These are phyloP conservation scores for Nemania sp. DNA, from an alignment of 2,329 filamentous ascomycete species.

Conservation along the genomic window DNA sequence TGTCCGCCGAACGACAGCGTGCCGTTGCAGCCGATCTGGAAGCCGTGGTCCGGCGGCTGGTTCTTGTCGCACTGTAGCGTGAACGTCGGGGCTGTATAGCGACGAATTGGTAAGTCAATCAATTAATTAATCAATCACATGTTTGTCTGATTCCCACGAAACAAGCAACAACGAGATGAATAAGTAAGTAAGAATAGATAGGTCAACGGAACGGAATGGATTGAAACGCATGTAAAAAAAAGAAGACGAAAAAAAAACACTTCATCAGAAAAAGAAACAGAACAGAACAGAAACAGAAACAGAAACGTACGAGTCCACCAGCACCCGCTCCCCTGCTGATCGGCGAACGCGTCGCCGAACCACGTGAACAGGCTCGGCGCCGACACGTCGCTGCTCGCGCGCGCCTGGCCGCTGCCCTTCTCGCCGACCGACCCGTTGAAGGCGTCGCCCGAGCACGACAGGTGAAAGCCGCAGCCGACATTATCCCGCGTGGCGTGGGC, in stretches of 20 bases:
- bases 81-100: constrained; percentile 59
- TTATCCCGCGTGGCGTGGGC: constrained; percentile 48
- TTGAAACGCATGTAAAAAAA: no score
- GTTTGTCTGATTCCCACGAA: neutral
- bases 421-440: constrained; percentile 61
- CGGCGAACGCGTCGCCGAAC: constrained; percentile 58
- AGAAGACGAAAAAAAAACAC: no score
- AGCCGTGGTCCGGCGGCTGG: constrained; percentile 56
- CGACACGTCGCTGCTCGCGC: constrained; percentile 57
- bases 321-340: constrained; percentile 62
- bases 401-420: constrained; percentile 64
- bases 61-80: constrained; percentile 66
- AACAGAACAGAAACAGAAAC: neutral
- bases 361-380: constrained; percentile 58
- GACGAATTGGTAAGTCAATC: neutral
- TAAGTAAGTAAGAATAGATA: neutral
- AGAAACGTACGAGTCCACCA: constrained; percentile 60
- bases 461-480: constrained; percentile 57
- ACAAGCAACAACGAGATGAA: neutral
- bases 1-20: constrained; percentile 55
- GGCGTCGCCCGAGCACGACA: constrained; percentile 54
- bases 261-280: no score
- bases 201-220: neutral
- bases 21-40: constrained; percentile 59
- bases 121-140: no score